Evolutionary conservation across 148 eudicot species (phyloP), one percentile per base, ranked within the genome.

Genomic region (Vaccinium macrocarpon): DNA sequence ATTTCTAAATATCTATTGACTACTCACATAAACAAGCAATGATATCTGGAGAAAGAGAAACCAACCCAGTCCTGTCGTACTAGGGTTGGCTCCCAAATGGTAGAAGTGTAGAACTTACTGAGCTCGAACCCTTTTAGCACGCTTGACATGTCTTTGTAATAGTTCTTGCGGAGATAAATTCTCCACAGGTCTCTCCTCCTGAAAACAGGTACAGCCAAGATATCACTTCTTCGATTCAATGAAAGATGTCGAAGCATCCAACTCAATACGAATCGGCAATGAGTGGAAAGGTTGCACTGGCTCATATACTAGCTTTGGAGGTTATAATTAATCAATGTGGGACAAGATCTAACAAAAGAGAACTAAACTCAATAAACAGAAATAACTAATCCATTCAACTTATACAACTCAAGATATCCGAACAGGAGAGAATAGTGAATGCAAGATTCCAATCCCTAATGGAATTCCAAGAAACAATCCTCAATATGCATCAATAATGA

Each of bases 91-190:
- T 29, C 16, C 19, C 15, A 64, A 78, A 21, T 35, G 18, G 82
- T 32, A 51, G 19, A 72, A 14, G 15, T 48, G 51, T n/a, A 27
- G 48, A 79, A 78, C 82, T 71, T 87, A 89, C 94, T 90, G 88
- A 46, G 90, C 91, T 81, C 94, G 88, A 83, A 92, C 91, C 88
- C 84, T 89, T 81, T 91, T 91, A 27, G 93, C 91, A 84, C 89
- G 92, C 79, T 89, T 89, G 80, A 91, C 82, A 80, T 91, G 93
- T 86, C 85, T 85, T 53, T 86, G 81, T 81, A 91, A 82, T 66
- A 91, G 82, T 79, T 89, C 91, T 53, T 84, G 35, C 57, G 91
- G 70, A 78, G 81, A 32, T 85, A 79, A 87, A 86, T 81, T 38
- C 80, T 80, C 91, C 8, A 78, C 85, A 71, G 83, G 76, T 80